Percentiles rank a stretch among this genome's conserved stretches.
Evolutionary conservation across 2,329 filamentous ascomycete species (phyloP).

Genomic region (Aspergillus sp.): DNA sequence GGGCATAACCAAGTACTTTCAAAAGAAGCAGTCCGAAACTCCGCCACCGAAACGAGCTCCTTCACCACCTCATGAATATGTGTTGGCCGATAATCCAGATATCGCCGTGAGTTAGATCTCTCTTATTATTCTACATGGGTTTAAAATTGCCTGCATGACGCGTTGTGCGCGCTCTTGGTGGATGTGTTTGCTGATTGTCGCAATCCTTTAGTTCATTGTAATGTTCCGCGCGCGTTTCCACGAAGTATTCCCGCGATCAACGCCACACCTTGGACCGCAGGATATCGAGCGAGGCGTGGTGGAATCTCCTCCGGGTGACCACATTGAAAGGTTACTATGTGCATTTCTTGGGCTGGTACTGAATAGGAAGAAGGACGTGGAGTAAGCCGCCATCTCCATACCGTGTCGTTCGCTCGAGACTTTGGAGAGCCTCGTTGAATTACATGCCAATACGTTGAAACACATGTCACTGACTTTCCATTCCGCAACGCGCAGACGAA

Average conservation of each 20-base stretch:
- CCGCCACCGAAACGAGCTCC: constrained; percentile 77
- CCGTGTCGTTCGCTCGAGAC: constrained; percentile 6
- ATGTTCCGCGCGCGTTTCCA: constrained; percentile 96
- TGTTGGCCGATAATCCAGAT: constrained; percentile 84
- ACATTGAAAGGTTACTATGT: constrained; percentile 85
- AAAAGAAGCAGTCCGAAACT: constrained; percentile 47
- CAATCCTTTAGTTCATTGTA: constrained; percentile 75
- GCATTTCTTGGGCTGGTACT: constrained; percentile 82
- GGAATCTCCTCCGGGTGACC: constrained; percentile 74
- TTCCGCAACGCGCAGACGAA: constrained; percentile 60
- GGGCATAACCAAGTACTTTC: constrained; percentile 50
- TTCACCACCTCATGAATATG: constrained; percentile 87
- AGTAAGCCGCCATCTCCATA: constrained; percentile 62
- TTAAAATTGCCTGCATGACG: constrained; percentile 17
- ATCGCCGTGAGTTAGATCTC: constrained; percentile 72
- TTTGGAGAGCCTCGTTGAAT: background rate
- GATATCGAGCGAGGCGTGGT: constrained; percentile 87
- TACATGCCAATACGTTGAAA: background rate
- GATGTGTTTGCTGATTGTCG: constrained; percentile 35
- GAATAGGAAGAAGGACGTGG: constrained; percentile 97
- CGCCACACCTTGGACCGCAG: constrained; percentile 88
- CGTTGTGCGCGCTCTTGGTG: constrained; percentile 28
- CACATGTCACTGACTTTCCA: constrained; percentile 30
- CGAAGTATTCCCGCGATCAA: constrained; percentile 82
- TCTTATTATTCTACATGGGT: constrained; percentile 37